A percentile compares a stretch with the other conserved stretches of the same genome.
Evolutionary conservation across 129 eudicot genomes (phyloP).

Genomic region (Centaurea solstitialis): DNA sequence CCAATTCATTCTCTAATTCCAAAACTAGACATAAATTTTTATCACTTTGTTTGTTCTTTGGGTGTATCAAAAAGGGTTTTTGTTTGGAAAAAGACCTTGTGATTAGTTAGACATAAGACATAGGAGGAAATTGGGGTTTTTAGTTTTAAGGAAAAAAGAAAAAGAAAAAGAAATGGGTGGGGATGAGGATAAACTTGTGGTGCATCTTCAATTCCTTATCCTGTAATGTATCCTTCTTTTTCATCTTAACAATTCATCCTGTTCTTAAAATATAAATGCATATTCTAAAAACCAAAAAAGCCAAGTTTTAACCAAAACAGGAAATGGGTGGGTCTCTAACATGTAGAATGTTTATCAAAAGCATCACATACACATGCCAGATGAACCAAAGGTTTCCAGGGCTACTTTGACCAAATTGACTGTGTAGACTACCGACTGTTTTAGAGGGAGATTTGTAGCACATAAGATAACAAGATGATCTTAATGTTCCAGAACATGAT

Average conservation of each 20-base stretch:
- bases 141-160: neutral
- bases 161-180: neutral
- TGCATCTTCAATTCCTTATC: neutral
- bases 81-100: neutral
- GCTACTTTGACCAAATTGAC: no score
- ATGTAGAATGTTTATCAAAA: no score
- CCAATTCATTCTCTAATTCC: no score
- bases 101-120: neutral
- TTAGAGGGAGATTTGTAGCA: no score
- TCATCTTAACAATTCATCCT: neutral
- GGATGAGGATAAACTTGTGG: neutral
- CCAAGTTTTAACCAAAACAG: no score
- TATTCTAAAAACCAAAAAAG: neutral
- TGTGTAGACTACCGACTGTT: no score
- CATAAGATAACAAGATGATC: no score
- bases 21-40: no score
- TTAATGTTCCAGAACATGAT: neutral
- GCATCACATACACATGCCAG: no score
- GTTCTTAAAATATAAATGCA: neutral
- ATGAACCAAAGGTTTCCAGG: no score
- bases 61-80: neutral
- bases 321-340: no score
- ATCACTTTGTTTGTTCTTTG: neutral
- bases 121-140: neutral
- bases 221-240: neutral